Conservation (phyloP, 768 basidiomycete genomes). For the Lactarius indigo region DNA sequence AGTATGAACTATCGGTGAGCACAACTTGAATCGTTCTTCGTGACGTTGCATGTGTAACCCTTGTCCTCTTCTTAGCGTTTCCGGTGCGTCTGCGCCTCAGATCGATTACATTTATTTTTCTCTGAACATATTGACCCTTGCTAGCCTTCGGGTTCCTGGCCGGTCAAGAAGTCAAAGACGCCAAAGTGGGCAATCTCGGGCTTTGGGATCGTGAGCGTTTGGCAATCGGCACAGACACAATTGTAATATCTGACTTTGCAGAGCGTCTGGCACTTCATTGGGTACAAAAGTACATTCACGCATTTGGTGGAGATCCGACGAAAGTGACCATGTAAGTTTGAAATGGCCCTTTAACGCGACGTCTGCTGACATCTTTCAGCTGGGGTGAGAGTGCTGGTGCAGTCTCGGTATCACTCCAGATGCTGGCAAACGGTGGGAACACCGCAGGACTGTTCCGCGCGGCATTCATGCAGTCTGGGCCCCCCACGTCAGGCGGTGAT, state of each 20-base stretch:
- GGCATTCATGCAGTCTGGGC: constrained; percentile 45
- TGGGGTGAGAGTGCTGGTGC: constrained; percentile 55
- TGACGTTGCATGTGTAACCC: no score
- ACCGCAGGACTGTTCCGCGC: constrained; percentile 38
- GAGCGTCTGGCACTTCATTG: constrained; percentile 59
- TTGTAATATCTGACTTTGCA: constrained; percentile 27
- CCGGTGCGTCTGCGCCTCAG: constrained; percentile 5
- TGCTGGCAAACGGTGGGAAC: constrained; percentile 40
- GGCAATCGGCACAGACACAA: neutral
- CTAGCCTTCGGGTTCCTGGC: constrained; percentile 49
- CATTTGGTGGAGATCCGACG: constrained; percentile 60
- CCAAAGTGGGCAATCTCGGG: constrained; percentile 58
- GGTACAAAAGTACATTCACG: constrained; percentile 60
- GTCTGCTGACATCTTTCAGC: constrained; percentile 27
- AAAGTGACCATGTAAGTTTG: constrained; percentile 54
- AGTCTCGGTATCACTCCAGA: constrained; percentile 42
- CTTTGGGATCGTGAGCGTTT: constrained; percentile 54
- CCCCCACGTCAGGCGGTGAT: constrained; percentile 32
- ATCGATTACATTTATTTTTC: neutral
- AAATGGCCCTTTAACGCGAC: constrained; percentile 3
- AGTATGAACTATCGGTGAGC: constrained; percentile 29
- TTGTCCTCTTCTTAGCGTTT: neutral
- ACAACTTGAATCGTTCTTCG: neutral
- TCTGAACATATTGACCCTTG: neutral
- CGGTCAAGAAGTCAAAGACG: constrained; percentile 47